Conservation (phyloP, 1,284 basidiomycete species). For the Neolentinus lepideus region DNA sequence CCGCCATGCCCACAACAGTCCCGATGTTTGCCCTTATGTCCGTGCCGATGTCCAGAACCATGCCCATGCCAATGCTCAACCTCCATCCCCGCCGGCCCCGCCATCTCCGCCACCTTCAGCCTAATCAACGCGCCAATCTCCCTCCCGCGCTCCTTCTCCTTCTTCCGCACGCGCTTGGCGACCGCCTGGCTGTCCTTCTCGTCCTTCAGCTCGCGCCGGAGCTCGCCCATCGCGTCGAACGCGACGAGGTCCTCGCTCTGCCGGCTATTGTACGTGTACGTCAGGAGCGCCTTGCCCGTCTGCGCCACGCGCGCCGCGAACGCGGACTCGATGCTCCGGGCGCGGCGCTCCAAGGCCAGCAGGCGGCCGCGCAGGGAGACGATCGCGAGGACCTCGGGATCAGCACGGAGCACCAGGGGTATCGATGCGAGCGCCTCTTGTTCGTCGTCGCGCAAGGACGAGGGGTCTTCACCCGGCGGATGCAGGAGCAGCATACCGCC, state of each 20-base stretch:
- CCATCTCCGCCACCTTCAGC: constrained; percentile 30
- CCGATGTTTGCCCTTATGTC: neutral
- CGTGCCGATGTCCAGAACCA: constrained; percentile 22
- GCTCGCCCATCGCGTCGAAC: neutral
- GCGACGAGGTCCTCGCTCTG: neutral
- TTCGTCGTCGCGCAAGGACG: constrained; percentile 26
- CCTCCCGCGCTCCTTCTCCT: constrained; percentile 41
- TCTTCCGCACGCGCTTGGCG: constrained; percentile 35
- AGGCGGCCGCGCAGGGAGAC: constrained; percentile 31
- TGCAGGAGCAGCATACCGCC: neutral
- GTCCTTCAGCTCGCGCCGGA: constrained; percentile 11
- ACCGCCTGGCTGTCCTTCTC: constrained; percentile 33
- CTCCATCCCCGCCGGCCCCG: constrained; percentile 7
- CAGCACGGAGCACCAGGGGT: constrained; percentile 20
- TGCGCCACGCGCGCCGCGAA: constrained; percentile 20
- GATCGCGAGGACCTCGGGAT: constrained; percentile 22
- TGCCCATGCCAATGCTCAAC: constrained; percentile 8
- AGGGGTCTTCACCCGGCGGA: constrained; percentile 12
- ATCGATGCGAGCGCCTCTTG: constrained; percentile 5
- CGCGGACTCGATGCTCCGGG: constrained; percentile 28
- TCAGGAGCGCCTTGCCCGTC: constrained; percentile 16
- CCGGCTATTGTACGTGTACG: constrained; percentile 7
- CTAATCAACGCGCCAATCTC: constrained; percentile 44
- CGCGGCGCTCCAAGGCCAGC: constrained; percentile 31
- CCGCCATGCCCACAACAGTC: neutral